Base-by-base conservation (phyloP, 176 grass and related monocot species). In the Guadua angustifolia region DNA sequence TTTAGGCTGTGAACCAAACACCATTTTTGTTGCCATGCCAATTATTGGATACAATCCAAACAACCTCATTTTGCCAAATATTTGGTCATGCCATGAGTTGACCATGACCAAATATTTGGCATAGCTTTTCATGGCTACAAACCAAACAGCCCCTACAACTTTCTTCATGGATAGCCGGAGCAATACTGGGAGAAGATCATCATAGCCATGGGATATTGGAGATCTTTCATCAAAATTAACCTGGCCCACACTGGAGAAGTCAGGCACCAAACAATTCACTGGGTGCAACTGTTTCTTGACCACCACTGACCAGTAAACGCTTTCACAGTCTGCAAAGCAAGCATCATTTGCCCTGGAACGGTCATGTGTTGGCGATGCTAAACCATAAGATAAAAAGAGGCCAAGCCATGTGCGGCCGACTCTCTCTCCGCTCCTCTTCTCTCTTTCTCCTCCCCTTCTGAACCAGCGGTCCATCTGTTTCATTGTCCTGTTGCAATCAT, bases 401-500 rank as follows among this genome's bases (percentile, higher is more conserved):
- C 25, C 56, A n/a, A 0, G 58, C 83, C 88, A 90, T 86, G 83
- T 86, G 88, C 79, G 73, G 50, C 6, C 47, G n/a, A 33, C 40
- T 7, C 49, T 5, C n/a, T 40, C 15, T 66, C 29, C 29, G 1
- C 29, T 29, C 29, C 29, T 29, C 29, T 29, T 40, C 21, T 18
- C 78, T 38, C 26, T 19, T 9, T 3, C 9, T 7, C 51, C 18
- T 22, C 24, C 72, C 39, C 61, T 73, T 15, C 75, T 39, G 70
- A 3, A 69, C 35, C 83, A 56, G 19, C 53, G 66, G 50, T 19
- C 79, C 83, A 83, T 90, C 88, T 57, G 65, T 29, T 12, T 68
- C 57, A 66, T 84, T 86, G 88, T 83, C 79, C 74, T 2, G 49
- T 74, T 90, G 74, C 80, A 67, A 83, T 90, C 42, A 69, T 69